Percentiles rank a stretch among this genome's conserved stretches.
Evolutionary conservation across 768 basidiomycete genomes (phyloP).

Genomic region (Suillus sp.): DNA sequence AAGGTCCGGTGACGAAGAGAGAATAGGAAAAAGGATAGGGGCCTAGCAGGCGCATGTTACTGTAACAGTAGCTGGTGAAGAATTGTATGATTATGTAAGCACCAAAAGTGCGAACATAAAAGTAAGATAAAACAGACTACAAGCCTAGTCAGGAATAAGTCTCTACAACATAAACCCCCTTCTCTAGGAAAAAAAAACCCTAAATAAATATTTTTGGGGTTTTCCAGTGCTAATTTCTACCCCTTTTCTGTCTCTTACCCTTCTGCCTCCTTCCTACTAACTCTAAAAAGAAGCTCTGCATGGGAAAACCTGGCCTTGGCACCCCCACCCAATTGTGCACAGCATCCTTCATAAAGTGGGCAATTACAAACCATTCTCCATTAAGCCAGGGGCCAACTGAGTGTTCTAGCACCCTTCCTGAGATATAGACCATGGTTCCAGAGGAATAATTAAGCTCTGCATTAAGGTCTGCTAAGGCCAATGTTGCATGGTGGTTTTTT

Average conservation of each 20-base stretch:
- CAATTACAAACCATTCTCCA: too few relatives aligned
- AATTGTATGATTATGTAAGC: too few relatives aligned
- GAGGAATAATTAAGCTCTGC: not conserved
- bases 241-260: not conserved
- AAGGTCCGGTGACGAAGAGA: too few relatives aligned
- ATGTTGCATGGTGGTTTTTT: not conserved
- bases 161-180: not conserved
- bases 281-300: not conserved
- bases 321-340: too few relatives aligned
- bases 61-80: too few relatives aligned
- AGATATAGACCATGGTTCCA: not conserved
- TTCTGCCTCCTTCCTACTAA: not conserved
- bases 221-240: not conserved
- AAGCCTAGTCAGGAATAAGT: too few relatives aligned
- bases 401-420: not conserved
- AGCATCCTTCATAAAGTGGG: too few relatives aligned
- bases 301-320: not conserved
- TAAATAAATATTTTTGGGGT: not conserved
- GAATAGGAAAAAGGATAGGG: too few relatives aligned
- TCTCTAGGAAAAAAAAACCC: not conserved
- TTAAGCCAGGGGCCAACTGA: too few relatives aligned
- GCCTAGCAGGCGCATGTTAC: too few relatives aligned
- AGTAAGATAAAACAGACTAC: too few relatives aligned
- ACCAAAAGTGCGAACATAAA: too few relatives aligned
- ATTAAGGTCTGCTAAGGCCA: not conserved